Evolutionary conservation across 2,329 filamentous ascomycete genomes (phyloP).

Genomic region (Phyllosticta citribraziliensis): DNA sequence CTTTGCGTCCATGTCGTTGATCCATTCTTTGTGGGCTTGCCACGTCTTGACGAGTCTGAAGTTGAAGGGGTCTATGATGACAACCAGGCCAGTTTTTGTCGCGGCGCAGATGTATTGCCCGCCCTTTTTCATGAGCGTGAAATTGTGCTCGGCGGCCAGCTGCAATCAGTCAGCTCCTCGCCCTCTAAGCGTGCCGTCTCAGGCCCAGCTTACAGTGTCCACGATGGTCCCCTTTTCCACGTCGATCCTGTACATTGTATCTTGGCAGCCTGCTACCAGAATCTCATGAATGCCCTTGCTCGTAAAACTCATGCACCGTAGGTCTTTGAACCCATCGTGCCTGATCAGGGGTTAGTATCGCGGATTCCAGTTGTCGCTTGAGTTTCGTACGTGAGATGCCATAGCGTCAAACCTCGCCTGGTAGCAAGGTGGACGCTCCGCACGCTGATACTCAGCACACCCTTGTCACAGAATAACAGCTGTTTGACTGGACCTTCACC

Average conservation of each 20-base stretch:
- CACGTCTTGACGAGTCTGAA: conserved; percentile 76
- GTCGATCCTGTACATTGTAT: conserved; percentile 70
- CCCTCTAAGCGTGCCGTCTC: background rate
- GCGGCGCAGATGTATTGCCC: conserved; percentile 84
- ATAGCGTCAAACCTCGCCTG: conserved; percentile 71
- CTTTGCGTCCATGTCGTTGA: conserved; percentile 96
- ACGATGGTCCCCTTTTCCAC: conserved; percentile 44
- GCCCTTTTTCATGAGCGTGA: conserved; percentile 84
- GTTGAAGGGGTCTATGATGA: conserved; percentile 72
- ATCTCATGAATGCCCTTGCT: conserved; percentile 76
- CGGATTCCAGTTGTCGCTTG: conserved; percentile 2
- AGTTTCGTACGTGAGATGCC: conserved; percentile 64
- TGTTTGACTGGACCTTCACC: conserved; percentile 75
- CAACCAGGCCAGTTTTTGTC: conserved; percentile 69
- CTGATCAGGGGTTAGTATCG: conserved; percentile 30
- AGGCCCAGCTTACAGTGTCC: conserved; percentile 24
- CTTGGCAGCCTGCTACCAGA: conserved; percentile 77
- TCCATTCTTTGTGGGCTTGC: conserved; percentile 78
- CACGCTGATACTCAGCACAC: conserved; percentile 74
- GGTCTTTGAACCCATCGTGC: conserved; percentile 67
- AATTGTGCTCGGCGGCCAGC: conserved; percentile 64
- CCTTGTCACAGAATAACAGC: conserved; percentile 82
- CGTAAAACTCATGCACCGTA: conserved; percentile 92
- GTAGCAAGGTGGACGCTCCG: conserved; percentile 82
- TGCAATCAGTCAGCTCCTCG: conserved; percentile 22